Evolutionary conservation across 768 basidiomycete genomes (phyloP), one percentile per base, ranked within the genome.

Genomic region (Tephrocybe sp.): DNA sequence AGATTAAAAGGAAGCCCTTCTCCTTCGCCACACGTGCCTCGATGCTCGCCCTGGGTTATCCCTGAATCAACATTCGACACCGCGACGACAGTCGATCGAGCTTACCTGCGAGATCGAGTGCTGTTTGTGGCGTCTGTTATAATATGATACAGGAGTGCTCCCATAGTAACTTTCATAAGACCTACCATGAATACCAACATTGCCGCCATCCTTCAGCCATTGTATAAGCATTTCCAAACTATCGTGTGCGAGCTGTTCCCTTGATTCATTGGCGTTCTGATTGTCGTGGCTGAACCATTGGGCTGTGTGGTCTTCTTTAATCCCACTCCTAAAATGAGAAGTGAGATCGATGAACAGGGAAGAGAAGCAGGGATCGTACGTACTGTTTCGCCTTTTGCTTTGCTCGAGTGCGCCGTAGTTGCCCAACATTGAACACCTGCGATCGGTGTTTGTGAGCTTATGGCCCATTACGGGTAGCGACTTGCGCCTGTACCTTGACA

Each of bases 381-480:
- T 53, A 91, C 87, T 84, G 80, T 60, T 85, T 73, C n/a, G 86
- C 88, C 64, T 78, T 82, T 62, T 89, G 83, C 51, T 74, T 80
- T 13, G 95, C 95, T 55, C 94, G 83, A 1, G 88, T 87, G 23
- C 94, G 82, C 49, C 94, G 80, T 19, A 97, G 73, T 65, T 98
- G 95, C 5, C 95, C 97, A 23, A 98, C 97, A 63, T 99, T 98
- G 76, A 98, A 98, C 4, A 98, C 97, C 89, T 94, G 31, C 38
- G 24, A n/a, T 34, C 27, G 10, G 24, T 23, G 30, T 40, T 11
- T 23, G 9, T 11, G 18, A 38, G 3, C 12, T 11, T 29, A 5
- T 33, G 23, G 30, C 21, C 11, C 19, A 6, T 8, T 22, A 19
- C 22, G 30, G 13, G 6, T 30, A 34, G 39, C 25, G 23, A 25